Evolutionary conservation across 805 yeast genomes (phyloP).

Genomic region (Komagataella mondaviorum): DNA sequence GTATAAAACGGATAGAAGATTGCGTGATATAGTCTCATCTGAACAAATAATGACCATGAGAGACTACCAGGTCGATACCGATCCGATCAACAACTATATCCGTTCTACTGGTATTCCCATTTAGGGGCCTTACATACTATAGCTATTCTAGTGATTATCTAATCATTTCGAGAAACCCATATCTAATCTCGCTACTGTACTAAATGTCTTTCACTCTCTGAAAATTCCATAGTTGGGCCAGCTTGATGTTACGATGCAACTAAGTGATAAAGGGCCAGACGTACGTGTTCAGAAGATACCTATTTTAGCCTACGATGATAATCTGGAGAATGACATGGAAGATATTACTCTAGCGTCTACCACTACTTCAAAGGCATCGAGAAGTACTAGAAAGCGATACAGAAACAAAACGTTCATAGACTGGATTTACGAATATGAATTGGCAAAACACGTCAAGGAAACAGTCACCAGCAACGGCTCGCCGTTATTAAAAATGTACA

Average conservation of each 20-base stretch:
- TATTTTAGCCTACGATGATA: background rate
- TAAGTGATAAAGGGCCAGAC: background rate
- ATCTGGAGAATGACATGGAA: background rate
- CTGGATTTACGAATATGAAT: constrained; percentile 19
- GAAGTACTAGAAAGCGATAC: constrained; percentile 5
- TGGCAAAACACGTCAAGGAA: constrained; percentile 10
- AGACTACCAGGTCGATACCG: constrained; percentile 35
- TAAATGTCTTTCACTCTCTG: background rate
- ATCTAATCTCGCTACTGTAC: background rate
- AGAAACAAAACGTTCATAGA: constrained; percentile 13
- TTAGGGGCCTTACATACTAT: constrained; percentile 1
- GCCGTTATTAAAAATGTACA: constrained; percentile 6
- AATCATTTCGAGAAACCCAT: background rate
- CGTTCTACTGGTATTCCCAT: constrained; percentile 23
- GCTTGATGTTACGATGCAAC: background rate
- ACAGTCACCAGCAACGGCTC: constrained; percentile 3
- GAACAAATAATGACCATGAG: constrained; percentile 29
- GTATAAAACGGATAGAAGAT: constrained; percentile 51
- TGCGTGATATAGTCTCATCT: constrained; percentile 40
- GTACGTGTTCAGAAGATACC: background rate
- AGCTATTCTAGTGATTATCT: background rate
- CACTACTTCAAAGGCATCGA: background rate
- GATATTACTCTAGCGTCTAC: background rate
- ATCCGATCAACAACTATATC: constrained; percentile 42
- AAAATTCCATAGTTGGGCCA: background rate